These are phyloP conservation scores for Poa pratensis DNA, from an alignment of 176 grass and related monocot species.

Conservation along the genomic window DNA sequence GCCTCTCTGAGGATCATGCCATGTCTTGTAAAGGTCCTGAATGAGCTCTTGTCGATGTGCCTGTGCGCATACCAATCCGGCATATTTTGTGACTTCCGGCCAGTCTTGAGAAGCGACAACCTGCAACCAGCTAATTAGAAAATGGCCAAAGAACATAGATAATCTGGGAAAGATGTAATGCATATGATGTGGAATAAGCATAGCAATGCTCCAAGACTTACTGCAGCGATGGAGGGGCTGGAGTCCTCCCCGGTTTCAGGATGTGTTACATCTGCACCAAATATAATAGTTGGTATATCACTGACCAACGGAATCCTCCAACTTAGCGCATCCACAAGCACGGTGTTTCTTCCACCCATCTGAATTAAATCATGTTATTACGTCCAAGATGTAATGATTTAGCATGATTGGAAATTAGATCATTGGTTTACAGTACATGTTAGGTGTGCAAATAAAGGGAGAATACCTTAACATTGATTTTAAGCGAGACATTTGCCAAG, in stretches of 20 bases:
- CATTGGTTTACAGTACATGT: not conserved
- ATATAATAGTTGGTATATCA: conserved; percentile 99
- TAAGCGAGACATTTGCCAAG: conserved; percentile 97
- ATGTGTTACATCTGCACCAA: conserved; percentile 99
- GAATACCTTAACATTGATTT: conserved; percentile 99
- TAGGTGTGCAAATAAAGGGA: conserved; percentile 29
- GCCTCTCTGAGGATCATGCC: conserved; percentile 94
- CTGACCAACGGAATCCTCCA: conserved; percentile 99
- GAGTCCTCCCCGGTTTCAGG: conserved; percentile 99
- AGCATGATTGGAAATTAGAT: not conserved
- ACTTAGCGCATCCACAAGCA: conserved; percentile 94
- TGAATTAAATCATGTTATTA: conserved; percentile 46
- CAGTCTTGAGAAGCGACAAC: conserved; percentile 84
- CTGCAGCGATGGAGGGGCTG: conserved; percentile 96
- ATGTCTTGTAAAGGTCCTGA: conserved; percentile 98
- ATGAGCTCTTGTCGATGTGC: conserved; percentile 77
- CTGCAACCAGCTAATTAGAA: conserved; percentile 42
- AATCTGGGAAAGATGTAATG: conserved; percentile 5
- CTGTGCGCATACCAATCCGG: conserved; percentile 67
- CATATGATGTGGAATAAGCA: conserved; percentile 24
- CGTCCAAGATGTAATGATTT: conserved; percentile 36
- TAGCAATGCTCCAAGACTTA: conserved; percentile 40
- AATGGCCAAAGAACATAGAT: not conserved
- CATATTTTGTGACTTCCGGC: conserved; percentile 76
- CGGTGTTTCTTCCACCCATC: conserved; percentile 99